Evolutionary conservation across 1,284 basidiomycete species (phyloP).

Genomic region (Cryptococcus floricola): DNA sequence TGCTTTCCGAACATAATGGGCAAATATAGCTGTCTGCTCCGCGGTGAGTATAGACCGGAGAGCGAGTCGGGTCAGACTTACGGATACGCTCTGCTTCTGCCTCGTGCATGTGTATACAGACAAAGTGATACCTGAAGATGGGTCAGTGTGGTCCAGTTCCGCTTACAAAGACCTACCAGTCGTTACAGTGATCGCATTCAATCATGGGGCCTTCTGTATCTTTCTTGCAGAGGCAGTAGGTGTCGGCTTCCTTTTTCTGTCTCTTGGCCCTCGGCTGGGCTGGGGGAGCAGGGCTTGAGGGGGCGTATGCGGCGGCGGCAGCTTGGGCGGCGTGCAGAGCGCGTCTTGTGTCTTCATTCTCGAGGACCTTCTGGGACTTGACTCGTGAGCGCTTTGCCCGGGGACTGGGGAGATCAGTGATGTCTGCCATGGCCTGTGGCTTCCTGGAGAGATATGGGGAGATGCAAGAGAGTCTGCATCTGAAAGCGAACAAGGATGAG

Average conservation of each 20-base stretch:
- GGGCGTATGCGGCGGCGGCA: not conserved
- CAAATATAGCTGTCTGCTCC: conserved; percentile 36
- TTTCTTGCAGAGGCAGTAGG: conserved; percentile 37
- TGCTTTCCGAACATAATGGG: conserved; percentile 24
- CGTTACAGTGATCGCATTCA: conserved; percentile 41
- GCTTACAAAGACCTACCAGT: conserved; percentile 34
- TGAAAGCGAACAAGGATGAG: not conserved
- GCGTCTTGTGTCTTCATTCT: conserved; percentile 28
- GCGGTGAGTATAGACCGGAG: not conserved
- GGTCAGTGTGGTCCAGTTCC: not conserved
- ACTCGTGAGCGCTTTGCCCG: conserved; percentile 19
- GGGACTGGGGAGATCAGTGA: conserved; percentile 5
- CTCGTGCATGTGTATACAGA: conserved; percentile 29
- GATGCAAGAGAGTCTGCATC: not conserved
- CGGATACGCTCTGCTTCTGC: conserved; percentile 38
- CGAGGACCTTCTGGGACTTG: conserved; percentile 30
- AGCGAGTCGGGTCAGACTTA: conserved; percentile 15
- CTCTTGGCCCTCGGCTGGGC: conserved; percentile 19
- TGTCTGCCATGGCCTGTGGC: not conserved
- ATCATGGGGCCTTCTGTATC: conserved; percentile 39
- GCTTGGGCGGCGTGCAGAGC: conserved; percentile 11
- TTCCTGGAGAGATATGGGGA: not conserved
- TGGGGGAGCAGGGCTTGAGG: not conserved
- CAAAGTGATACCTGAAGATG: conserved; percentile 42
- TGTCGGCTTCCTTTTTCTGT: conserved; percentile 20